phyloP scores from a whole-genome alignment of 805 yeast species.

The Yarrowia keelungensis region DNA sequence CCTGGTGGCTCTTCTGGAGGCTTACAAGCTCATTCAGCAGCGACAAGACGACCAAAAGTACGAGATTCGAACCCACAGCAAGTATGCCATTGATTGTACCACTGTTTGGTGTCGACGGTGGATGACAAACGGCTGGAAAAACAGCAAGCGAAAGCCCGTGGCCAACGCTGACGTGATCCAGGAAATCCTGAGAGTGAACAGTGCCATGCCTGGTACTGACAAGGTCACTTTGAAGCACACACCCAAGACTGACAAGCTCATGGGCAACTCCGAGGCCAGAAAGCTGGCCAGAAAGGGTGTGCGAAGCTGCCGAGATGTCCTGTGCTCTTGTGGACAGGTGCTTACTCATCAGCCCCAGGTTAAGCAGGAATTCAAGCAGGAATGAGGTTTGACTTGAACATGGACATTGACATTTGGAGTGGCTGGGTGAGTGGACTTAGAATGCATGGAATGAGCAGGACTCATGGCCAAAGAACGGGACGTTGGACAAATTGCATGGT shows the following conservation, averaged over 20 bases:
- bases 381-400: too few species aligned
- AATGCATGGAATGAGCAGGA: too few species aligned
- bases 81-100: constrained; percentile 1
- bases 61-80: neutral
- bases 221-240: constrained; percentile 5
- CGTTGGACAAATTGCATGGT: too few species aligned
- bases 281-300: neutral
- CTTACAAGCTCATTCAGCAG: neutral
- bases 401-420: too few species aligned
- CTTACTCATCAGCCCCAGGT: neutral
- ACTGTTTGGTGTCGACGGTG: constrained; percentile 10
- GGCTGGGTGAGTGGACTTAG: too few species aligned
- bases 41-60: neutral
- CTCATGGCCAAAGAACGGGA: too few species aligned
- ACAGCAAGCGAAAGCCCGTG: constrained; percentile 8
- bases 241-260: neutral
- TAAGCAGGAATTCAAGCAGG: too few species aligned
- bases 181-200: neutral
- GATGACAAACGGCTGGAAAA: constrained; percentile 1
- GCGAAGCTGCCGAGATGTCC: neutral
- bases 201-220: neutral
- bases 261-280: neutral
- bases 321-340: neutral
- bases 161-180: neutral
- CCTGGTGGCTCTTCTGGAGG: neutral